Evolutionary conservation across 257 asterid species (phyloP), one percentile per base, ranked within the genome.

Genomic region (Striga asiatica): DNA sequence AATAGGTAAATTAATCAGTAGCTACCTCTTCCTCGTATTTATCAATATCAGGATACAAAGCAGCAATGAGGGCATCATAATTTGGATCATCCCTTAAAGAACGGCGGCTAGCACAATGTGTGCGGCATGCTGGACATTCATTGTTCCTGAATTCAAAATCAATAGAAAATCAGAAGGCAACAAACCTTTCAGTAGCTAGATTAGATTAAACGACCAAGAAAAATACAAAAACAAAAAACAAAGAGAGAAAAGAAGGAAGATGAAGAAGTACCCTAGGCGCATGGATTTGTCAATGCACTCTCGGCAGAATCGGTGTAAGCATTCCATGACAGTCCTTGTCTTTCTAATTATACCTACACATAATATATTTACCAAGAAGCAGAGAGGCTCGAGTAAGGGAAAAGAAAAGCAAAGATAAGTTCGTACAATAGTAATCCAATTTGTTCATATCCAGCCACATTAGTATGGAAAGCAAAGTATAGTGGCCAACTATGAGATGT

Each of bases 101-200:
- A 63, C 97, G 93, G 58, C 98, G 95, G 81, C 98, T 92, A 54
- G 98, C 98, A 74, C 98, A 92, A 72, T 88, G 98, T 23, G 98
- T 88, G 62, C 98, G 97, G 77, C 98, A 92, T 75, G 98, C 94
- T 38, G 98, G 98, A 70, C 98, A 92, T 74, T 92, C 98, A 56
- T 88, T 92, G 71, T 88, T 92, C 79, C 97, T 88, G 80, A 68
- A 72, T 67, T 62, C 54, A 66, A 58, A 43, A 47, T 56, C 19
- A 23, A 43, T 18, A 62, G 25, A 56, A 11, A n/a, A 54, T 47
- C 21, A 51, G 53, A 58, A 66, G 17, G 28, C 60, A 54, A 54
- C 54, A 46, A 62, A 32, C 23, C n/a, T 28, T 14, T 9, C 42
- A 63, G 49, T 32, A 31, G 29, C 57, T 51, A 34, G 37, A n/a